These are phyloP conservation scores for Pulveroboletus sp. DNA, from an alignment of 768 basidiomycete genomes.

Conservation along the genomic window DNA sequence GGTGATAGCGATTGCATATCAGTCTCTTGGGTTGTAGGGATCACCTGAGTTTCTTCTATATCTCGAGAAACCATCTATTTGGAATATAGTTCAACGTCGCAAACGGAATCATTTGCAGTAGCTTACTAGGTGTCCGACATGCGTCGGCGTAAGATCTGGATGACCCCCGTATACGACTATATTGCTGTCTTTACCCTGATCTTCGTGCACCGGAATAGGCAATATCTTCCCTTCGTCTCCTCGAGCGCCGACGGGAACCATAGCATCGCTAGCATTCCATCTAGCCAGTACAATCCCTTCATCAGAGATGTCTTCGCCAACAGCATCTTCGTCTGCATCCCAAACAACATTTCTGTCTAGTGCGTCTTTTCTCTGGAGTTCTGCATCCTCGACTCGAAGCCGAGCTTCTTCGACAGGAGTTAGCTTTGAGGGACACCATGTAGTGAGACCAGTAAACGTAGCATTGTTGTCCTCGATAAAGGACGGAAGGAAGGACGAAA, in stretches of 20 bases:
- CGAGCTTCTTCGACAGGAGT: constrained; percentile 58
- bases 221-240: constrained; percentile 51
- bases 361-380: constrained; percentile 61
- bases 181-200: constrained; percentile 2
- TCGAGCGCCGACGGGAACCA: constrained; percentile 53
- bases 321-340: constrained; percentile 56
- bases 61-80: constrained; percentile 21
- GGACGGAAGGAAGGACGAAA: constrained; percentile 69
- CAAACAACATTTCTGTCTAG: constrained; percentile 58
- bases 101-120: background rate
- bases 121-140: constrained; percentile 54
- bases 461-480: constrained; percentile 54
- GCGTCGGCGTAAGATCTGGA: constrained; percentile 47
- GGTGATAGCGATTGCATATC: constrained; percentile 24
- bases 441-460: constrained; percentile 46
- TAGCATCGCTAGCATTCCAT: constrained; percentile 14
- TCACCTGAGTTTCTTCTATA: constrained; percentile 49
- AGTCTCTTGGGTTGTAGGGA: constrained; percentile 33
- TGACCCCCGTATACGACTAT: constrained; percentile 43
- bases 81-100: constrained; percentile 1
- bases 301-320: constrained; percentile 44
- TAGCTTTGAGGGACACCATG: constrained; percentile 33
- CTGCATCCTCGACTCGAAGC: constrained; percentile 48
- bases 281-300: constrained; percentile 25
- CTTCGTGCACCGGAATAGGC: constrained; percentile 33